Percentiles rank a stretch among this genome's conserved stretches.
Evolutionary conservation across 306 rosid species (phyloP).

Genomic region (Comarum palustre): DNA sequence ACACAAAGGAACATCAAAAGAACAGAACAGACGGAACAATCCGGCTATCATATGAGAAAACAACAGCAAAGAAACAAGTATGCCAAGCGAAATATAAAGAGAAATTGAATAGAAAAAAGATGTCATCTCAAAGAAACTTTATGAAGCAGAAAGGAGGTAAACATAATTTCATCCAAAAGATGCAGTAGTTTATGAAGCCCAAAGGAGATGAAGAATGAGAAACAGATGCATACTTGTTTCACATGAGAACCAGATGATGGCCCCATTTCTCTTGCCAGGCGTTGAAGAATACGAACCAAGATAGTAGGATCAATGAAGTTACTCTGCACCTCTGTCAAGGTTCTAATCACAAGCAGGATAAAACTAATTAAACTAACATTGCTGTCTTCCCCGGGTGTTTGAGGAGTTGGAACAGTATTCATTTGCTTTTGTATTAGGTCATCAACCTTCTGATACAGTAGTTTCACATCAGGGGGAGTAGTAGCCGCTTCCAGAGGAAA

Average conservation of each 20-base stretch:
- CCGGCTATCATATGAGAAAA: background rate
- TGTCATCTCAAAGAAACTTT: background rate
- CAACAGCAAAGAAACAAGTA: background rate
- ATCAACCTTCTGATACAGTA: slow-evolving; percentile 81
- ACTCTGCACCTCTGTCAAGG: slow-evolving; percentile 89
- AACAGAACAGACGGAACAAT: background rate
- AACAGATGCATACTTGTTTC: slow-evolving; percentile 67
- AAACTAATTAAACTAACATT: slow-evolving; percentile 74
- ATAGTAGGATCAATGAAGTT: slow-evolving; percentile 73
- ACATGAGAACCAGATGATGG: slow-evolving; percentile 71
- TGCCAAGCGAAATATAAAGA: background rate
- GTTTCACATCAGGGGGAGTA: slow-evolving; percentile 73
- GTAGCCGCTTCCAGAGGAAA: slow-evolving; percentile 83
- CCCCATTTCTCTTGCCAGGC: slow-evolving; percentile 93
- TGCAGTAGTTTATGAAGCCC: background rate
- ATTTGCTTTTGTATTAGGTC: slow-evolving; percentile 90
- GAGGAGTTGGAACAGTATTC: slow-evolving; percentile 59
- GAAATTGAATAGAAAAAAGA: background rate
- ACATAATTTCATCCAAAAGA: background rate
- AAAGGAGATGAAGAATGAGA: background rate
- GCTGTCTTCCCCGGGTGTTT: slow-evolving; percentile 76
- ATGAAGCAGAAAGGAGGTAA: background rate
- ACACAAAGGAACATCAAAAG: background rate
- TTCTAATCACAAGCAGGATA: slow-evolving; percentile 80
- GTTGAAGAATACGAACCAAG: slow-evolving; percentile 88